These are phyloP conservation scores for Echites panduratus DNA, from an alignment of 257 asterid genomes.

Conservation along the genomic window DNA sequence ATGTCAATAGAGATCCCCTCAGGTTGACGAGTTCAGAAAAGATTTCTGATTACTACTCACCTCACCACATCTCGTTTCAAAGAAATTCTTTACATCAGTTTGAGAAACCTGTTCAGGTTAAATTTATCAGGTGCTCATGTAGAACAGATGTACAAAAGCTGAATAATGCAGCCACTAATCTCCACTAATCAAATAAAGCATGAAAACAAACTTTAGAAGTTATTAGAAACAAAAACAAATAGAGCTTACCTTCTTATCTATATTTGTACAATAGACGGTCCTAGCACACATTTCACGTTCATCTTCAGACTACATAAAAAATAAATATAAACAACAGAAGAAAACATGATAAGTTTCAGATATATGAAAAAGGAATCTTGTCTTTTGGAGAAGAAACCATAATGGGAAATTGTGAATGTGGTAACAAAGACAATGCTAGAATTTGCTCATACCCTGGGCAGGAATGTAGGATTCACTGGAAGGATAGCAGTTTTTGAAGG, in stretches of 20 bases:
- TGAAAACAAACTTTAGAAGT: neutral
- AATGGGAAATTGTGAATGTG: neutral
- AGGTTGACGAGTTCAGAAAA: slow-evolving; percentile 5
- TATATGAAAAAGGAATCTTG: neutral
- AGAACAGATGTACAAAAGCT: slow-evolving; percentile 4
- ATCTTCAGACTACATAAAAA: slow-evolving; percentile 65
- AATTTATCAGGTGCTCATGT: neutral
- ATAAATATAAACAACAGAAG: neutral
- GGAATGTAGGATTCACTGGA: slow-evolving; percentile 93
- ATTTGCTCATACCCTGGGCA: slow-evolving; percentile 65
- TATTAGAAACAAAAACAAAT: neutral
- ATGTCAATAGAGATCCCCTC: slow-evolving; percentile 1
- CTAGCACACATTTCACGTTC: slow-evolving; percentile 97
- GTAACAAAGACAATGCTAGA: neutral
- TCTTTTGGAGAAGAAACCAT: neutral
- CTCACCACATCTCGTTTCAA: slow-evolving; percentile 60
- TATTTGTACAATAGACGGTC: slow-evolving; percentile 95
- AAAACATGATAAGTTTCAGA: slow-evolving; percentile 6
- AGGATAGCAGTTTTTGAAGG: slow-evolving; percentile 97
- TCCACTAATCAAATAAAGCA: neutral
- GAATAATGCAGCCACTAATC: neutral
- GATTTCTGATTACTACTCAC: neutral
- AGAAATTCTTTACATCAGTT: slow-evolving; percentile 76
- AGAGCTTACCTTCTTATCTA: slow-evolving; percentile 68
- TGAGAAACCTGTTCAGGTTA: slow-evolving; percentile 53